Evolutionary conservation across 257 asterid species (phyloP), one percentile per base, ranked within the genome.

Genomic region (Echium plantagineum): DNA sequence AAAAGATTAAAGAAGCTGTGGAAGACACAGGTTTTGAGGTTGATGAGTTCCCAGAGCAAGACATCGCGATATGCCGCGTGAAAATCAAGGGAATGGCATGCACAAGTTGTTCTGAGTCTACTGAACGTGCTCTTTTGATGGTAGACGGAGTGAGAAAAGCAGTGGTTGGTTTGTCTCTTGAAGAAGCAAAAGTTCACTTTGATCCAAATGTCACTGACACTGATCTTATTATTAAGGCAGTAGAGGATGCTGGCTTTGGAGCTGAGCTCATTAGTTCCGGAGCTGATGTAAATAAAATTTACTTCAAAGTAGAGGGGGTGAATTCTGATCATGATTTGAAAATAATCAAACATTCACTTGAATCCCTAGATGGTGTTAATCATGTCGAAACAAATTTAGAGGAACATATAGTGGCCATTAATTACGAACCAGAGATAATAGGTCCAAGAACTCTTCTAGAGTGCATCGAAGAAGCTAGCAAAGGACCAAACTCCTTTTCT

Each of bases 61-160:
- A 91, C 57, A 85, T 77, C 65, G 93, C 90, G 13, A 72, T 87
- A 72, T 91, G 96, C 80, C 72, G 94, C 70, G 63, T 91, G 65
- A 76, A 90, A 77, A 84, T 91, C 60, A 85, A 85, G 70, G 96
- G 98, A 64, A 91, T 87, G 98, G 98, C 96, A 35, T 91, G 98
- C 87, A 87, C 98, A 66, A 91, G 96, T 80, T 87, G 98, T 84
- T 91, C 98, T 7, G 96, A 91, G 76, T 91, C 98, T 28, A 82
- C 82, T 42, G 98, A 91, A 71, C 95, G 90, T 53, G 95, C 95
- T 55, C 81, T 91, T 68, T 55, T 60, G 42, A 83, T 85, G 93
- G 81, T 80, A 53, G 83, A 83, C 66, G 98, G 98, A 64, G 95
- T 91, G 31, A 91, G 79, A 77, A 87, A 85, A 66, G 96, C 96